Percentiles rank a stretch among this genome's conserved stretches.
phyloP scores from a whole-genome alignment of 345 rosid genomes.

The Sonneratia alba region DNA sequence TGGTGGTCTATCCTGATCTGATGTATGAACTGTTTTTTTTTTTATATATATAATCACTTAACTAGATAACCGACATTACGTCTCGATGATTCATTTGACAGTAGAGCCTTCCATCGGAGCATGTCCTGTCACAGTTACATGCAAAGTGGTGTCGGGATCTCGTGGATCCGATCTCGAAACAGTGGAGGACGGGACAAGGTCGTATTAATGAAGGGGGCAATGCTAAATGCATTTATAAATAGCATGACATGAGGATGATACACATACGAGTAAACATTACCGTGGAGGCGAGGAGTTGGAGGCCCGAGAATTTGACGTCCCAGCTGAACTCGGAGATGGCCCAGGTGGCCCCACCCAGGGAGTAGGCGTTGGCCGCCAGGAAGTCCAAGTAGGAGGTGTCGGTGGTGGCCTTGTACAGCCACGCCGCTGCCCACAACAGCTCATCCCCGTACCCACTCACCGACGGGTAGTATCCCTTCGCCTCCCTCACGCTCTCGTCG shows the following conservation, averaged over 20 bases:
- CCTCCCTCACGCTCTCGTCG: constrained; percentile 39
- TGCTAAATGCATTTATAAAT: too few species aligned
- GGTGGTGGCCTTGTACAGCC: constrained; percentile 69
- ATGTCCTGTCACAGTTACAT: too few species aligned
- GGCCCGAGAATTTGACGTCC: constrained; percentile 60
- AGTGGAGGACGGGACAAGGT: neutral
- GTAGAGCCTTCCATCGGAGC: too few species aligned
- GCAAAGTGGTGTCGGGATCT: neutral
- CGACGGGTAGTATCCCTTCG: constrained; percentile 51
- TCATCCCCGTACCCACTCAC: constrained; percentile 70
- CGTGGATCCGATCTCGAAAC: neutral
- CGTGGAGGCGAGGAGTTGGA: constrained; percentile 50
- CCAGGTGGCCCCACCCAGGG: constrained; percentile 62
- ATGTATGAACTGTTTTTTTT: too few species aligned
- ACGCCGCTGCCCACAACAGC: constrained; percentile 63
- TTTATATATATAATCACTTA: too few species aligned
- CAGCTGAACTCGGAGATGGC: constrained; percentile 66
- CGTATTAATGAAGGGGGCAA: neutral
- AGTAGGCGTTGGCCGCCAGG: constrained; percentile 28
- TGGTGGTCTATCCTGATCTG: too few species aligned
- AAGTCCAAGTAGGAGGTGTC: constrained; percentile 30
- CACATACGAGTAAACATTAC: constrained; percentile 6
- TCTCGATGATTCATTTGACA: too few species aligned
- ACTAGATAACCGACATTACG: too few species aligned
- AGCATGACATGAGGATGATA: too few species aligned